Conservation (phyloP, 2,329 filamentous ascomycete genomes). For the Bipolaris oryzae region DNA sequence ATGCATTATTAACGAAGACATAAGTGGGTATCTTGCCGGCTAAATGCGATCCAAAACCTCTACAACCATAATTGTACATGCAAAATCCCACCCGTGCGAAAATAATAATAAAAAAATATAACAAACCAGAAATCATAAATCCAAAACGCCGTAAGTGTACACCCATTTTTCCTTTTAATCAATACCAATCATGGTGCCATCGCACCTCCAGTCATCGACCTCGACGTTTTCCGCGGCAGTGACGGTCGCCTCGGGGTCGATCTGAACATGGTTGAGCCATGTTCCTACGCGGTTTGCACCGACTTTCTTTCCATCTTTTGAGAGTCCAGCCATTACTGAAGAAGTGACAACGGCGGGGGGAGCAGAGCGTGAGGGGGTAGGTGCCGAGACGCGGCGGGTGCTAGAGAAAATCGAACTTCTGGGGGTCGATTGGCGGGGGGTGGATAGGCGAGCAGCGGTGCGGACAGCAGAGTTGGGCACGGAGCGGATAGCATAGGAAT, state of each 20-base stretch:
- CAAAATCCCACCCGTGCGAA: slow-evolving; percentile 3
- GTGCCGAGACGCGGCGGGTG: slow-evolving; percentile 30
- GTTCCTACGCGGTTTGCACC: slow-evolving; percentile 48
- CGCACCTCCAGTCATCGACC: slow-evolving; percentile 45
- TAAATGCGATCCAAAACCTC: slow-evolving; percentile 20
- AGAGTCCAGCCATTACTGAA: slow-evolving; percentile 48
- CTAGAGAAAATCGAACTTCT: slow-evolving; percentile 35
- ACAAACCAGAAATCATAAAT: slow-evolving; percentile 7
- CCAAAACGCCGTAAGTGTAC: slow-evolving; percentile 12
- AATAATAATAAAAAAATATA: not conserved
- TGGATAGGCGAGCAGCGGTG: slow-evolving; percentile 31
- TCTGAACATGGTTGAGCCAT: slow-evolving; percentile 47
- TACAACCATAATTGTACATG: slow-evolving; percentile 15
- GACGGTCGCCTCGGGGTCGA: slow-evolving; percentile 45
- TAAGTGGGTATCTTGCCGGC: slow-evolving; percentile 21
- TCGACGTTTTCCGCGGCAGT: slow-evolving; percentile 41
- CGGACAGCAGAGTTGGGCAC: slow-evolving; percentile 37
- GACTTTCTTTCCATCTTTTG: slow-evolving; percentile 42
- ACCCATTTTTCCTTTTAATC: slow-evolving; percentile 28
- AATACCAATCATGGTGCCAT: slow-evolving; percentile 46
- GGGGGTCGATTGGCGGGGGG: slow-evolving; percentile 26
- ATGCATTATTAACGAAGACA: slow-evolving; percentile 13
- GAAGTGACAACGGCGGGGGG: slow-evolving; percentile 18
- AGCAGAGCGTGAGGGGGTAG: slow-evolving; percentile 13
- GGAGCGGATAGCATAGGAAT: slow-evolving; percentile 50